Evolutionary conservation across 257 asterid species (phyloP), one percentile per base, ranked within the genome.

Genomic region (Coffea eugenioides): DNA sequence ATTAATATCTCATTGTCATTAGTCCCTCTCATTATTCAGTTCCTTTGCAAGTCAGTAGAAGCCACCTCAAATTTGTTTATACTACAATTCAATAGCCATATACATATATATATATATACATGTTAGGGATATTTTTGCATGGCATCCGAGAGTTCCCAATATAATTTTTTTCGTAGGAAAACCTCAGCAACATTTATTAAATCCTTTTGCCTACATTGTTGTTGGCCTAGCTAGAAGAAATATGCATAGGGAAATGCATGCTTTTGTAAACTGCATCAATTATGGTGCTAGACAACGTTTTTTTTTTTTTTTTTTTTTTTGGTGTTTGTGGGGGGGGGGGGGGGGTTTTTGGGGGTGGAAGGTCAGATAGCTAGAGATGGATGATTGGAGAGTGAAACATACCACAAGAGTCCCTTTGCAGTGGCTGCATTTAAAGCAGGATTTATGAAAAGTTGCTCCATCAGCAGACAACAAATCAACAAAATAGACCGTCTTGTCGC

Each of bases 321-420:
- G 27, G 27, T 27, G 27, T 27, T 27, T 27, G 27, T 27, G 27
- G 41, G 41, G 41, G 41, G 41, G 41, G 41, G 41, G 41, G 41
- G 41, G 41, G 2, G 41, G 41, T 39, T 39, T 39, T 39, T 39
- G 41, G 41, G 41, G 41, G 41, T 39, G 41, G 41, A 39, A 39
- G 43, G 43, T 39, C 43, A 48, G 13, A 6, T 9, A 49, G 16
- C 4, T 15, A 48, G 52, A 66, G 45, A 76, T 64, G 1, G 13
- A 59, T 64, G 4, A 25, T 25, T 16, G 23, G 51, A 52, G 9
- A 0, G 71, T 0, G n/a, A 76, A 27, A 57, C 16, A 64, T 81
- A 87, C 90, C 88, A 85, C 89, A 27, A 87, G 90, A 74, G 90
- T 87, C 61, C 90, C 90, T 82, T 85, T 87, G 87, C 89, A 87